Conservation (phyloP, 768 basidiomycete species). For the Calocybe gangraenosa region DNA sequence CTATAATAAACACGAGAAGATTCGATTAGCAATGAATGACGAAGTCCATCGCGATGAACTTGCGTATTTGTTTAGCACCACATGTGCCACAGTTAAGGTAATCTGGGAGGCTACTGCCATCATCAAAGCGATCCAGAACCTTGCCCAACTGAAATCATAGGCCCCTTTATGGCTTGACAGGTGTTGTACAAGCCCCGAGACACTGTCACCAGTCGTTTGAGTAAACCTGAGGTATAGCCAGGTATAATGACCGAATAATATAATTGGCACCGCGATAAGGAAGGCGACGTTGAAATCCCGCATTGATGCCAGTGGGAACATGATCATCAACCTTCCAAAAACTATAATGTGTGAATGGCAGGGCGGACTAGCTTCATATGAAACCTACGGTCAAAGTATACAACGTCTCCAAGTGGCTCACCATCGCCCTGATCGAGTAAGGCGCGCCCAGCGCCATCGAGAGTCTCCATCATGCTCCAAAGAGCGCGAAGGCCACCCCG, state of each 20-base stretch:
- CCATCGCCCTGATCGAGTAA: conserved; percentile 44
- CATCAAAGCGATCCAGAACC: conserved; percentile 60
- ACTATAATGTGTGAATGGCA: conserved; percentile 33
- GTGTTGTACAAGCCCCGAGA: conserved; percentile 2
- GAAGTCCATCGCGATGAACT: conserved; percentile 21
- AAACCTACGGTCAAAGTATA: conserved; percentile 72
- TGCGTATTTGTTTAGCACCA: conserved; percentile 61
- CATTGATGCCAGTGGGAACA: conserved; percentile 49
- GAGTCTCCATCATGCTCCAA: conserved; percentile 78
- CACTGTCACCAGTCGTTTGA: conserved; percentile 2
- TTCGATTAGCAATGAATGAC: not conserved
- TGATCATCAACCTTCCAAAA: conserved; percentile 48
- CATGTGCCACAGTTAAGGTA: conserved; percentile 42
- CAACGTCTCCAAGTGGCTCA: conserved; percentile 28
- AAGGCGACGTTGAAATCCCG: conserved; percentile 55
- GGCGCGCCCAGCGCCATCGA: conserved; percentile 48
- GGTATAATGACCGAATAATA: conserved; percentile 38
- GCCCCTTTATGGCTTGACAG: not conserved
- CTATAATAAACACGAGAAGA: conserved; percentile 33
- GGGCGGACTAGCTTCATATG: not conserved
- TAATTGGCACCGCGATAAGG: conserved; percentile 58
- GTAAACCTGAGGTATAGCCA: conserved; percentile 18
- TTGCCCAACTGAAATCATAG: conserved; percentile 34
- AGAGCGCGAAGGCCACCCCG: conserved; percentile 47
- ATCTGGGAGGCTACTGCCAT: conserved; percentile 42